Evolutionary conservation across 164 flowering plant genomes (phyloP).

Genomic region (Vitis amurensis): DNA sequence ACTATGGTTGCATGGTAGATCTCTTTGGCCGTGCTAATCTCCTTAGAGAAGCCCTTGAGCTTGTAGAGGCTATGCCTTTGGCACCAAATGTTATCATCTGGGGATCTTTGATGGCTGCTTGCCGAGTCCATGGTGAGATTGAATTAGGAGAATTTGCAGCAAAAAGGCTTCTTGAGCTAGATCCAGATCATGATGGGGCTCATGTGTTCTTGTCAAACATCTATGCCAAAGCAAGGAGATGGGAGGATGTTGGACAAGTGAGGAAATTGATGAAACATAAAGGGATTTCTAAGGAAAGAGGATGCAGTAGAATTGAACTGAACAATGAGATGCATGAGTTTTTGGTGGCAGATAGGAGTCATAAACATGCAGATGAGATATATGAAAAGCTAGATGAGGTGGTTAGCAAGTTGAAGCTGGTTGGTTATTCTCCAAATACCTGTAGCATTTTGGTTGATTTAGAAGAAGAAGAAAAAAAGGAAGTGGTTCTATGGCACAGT

Average conservation of each 20-base stretch:
- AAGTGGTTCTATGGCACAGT: constrained; percentile 66
- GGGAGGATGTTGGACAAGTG: constrained; percentile 58
- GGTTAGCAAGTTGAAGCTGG: constrained; percentile 39
- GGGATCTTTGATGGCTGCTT: constrained; percentile 78
- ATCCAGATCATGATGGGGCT: constrained; percentile 79
- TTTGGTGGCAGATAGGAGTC: constrained; percentile 54
- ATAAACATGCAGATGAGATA: constrained; percentile 48
- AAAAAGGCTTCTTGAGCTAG: constrained; percentile 52
- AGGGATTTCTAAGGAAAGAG: constrained; percentile 63
- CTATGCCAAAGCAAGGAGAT: constrained; percentile 60
- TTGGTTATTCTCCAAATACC: constrained; percentile 61
- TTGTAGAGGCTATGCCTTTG: constrained; percentile 72
- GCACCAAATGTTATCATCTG: constrained; percentile 71
- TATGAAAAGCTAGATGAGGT: constrained; percentile 55
- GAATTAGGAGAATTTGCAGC: constrained; percentile 79
- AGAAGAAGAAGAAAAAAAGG: constrained; percentile 70
- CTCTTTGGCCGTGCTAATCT: constrained; percentile 71
- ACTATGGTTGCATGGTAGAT: constrained; percentile 86
- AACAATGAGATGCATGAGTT: constrained; percentile 59
- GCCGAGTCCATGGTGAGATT: constrained; percentile 52
- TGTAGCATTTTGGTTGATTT: constrained; percentile 53
- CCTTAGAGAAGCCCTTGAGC: constrained; percentile 55
- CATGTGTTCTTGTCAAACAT: constrained; percentile 72
- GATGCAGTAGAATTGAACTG: constrained; percentile 63
- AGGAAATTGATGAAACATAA: constrained; percentile 57